Evolutionary conservation across 192 early-diverging fungal genomes (phyloP), one percentile per base, ranked within the genome.

Genomic region (Backusella luteola): DNA sequence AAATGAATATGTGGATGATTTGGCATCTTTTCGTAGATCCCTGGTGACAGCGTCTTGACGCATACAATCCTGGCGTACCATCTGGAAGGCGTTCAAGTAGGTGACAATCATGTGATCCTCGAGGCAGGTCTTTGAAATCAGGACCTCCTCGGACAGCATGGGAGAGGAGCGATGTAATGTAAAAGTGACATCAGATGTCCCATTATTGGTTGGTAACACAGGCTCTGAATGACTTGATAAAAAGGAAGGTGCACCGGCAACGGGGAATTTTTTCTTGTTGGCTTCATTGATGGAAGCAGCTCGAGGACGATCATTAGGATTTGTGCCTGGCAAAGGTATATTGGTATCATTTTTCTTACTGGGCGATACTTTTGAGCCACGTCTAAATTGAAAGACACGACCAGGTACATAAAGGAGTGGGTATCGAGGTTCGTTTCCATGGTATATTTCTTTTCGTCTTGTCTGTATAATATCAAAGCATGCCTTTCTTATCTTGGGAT

Each of bases 41-140:
- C 11, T 46, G 11, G 15, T 17, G 19, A 8, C 38, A 6, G 73
- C 39, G 12, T 66, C 59, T 12, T 73, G 52, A 14, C 63, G 66
- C 77, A 79, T 79, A 46, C 77, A 74, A 32, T 79, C 73, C 15
- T 74, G 66, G 6, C 73, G 32, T 9, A 53, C 77, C 36, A 53
- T 79, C 35, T 80, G 78, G 11, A 84, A 75, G 11, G 78, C 78
- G 11, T 74, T 81, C 29, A 80, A 44, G 66, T 81, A 79, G n/a
- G 74, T 81, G 7, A 77, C 75, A 34, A 86, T 66, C 76, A 78
- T 75, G 75, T 84, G 81, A 71, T 87, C 85, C 59, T 81, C 77
- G 0, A 87, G 34, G 29, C 78, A 84, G 4, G 82, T 78, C 26
- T 77, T 74, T 14, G 82, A 73, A 1, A 84, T 73, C 21, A 80